Conservation (phyloP, 2,329 filamentous ascomycete species). For the Neocucurbitaria cava region DNA sequence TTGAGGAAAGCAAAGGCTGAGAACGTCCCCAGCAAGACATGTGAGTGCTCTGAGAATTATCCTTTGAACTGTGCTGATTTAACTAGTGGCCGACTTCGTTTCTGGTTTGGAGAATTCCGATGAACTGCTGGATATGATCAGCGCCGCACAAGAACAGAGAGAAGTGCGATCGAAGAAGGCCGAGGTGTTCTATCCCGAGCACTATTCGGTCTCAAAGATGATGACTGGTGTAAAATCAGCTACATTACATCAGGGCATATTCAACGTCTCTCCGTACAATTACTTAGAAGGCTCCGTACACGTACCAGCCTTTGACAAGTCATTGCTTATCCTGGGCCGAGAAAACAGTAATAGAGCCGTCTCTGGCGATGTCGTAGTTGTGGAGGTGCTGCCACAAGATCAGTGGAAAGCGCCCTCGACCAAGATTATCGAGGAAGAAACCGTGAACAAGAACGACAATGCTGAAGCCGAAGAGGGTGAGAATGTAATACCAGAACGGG, state of each 20-base stretch:
- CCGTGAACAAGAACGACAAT: slow-evolving; percentile 90
- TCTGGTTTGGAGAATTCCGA: slow-evolving; percentile 82
- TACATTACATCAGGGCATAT: slow-evolving; percentile 89
- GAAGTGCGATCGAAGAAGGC: slow-evolving; percentile 69
- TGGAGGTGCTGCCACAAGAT: slow-evolving; percentile 90
- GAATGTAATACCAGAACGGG: slow-evolving; percentile 85
- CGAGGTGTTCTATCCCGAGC: slow-evolving; percentile 85
- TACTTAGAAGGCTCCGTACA: slow-evolving; percentile 94
- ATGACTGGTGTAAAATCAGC: slow-evolving; percentile 91
- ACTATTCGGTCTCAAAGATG: slow-evolving; percentile 88
- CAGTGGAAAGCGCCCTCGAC: slow-evolving; percentile 97
- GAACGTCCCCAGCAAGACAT: slow-evolving; percentile 70
- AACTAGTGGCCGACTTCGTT: slow-evolving; percentile 73
- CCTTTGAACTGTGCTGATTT: slow-evolving; percentile 14
- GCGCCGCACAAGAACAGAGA: slow-evolving; percentile 74
- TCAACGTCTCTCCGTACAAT: slow-evolving; percentile 97
- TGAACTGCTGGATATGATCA: slow-evolving; percentile 90
- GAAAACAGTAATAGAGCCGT: slow-evolving; percentile 97
- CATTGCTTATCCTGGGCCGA: slow-evolving; percentile 84
- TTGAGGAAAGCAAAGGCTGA: slow-evolving; percentile 81
- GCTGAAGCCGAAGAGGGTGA: slow-evolving; percentile 77
- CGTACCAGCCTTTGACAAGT: slow-evolving; percentile 87
- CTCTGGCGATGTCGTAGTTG: slow-evolving; percentile 89
- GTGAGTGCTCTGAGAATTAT: slow-evolving; percentile 25
- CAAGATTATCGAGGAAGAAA: slow-evolving; percentile 94